Percentiles rank a stretch among this genome's conserved stretches.
Evolutionary conservation across 2,329 filamentous ascomycete genomes (phyloP).

Genomic region (Ophiocordyceps camponoti-leonardi): DNA sequence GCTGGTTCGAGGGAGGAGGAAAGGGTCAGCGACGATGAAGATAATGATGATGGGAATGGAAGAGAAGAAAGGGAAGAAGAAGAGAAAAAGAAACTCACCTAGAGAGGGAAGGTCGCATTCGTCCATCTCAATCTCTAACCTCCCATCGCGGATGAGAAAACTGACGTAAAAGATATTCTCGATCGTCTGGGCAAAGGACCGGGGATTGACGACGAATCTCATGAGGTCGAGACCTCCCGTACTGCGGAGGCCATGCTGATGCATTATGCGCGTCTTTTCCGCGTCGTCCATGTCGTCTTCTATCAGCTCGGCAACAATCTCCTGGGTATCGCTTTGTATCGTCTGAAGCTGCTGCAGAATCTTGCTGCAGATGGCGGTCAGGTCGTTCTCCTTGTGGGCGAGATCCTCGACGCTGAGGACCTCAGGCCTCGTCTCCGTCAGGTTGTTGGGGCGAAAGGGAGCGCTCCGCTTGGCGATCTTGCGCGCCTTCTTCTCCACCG

Average conservation of each 20-base stretch:
- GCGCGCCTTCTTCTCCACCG: conserved; percentile 69
- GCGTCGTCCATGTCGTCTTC: conserved; percentile 28
- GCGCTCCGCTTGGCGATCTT: conserved; percentile 54
- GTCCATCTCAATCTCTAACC: conserved; percentile 57
- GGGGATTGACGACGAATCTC: conserved; percentile 77
- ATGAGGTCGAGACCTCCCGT: conserved; percentile 64
- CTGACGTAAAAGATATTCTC: conserved; percentile 96
- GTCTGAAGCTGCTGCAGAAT: conserved; percentile 47
- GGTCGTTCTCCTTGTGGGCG: conserved; percentile 58
- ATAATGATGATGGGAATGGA: not conserved
- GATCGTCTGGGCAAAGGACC: conserved; percentile 82
- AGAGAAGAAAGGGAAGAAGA: not conserved
- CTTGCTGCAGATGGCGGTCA: conserved; percentile 61
- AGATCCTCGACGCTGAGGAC: conserved; percentile 61
- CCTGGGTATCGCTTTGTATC: conserved; percentile 28
- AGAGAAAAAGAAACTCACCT: conserved; percentile 34
- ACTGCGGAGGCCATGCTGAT: conserved; percentile 44
- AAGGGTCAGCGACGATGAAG: not conserved
- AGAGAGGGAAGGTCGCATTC: conserved; percentile 60
- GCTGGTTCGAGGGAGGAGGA: conserved; percentile 7
- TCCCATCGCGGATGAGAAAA: conserved; percentile 81
- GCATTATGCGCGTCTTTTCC: conserved; percentile 37
- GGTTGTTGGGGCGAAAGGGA: conserved; percentile 48
- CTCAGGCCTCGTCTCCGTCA: conserved; percentile 58
- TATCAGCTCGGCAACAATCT: conserved; percentile 23